Conservation (phyloP, 352 stramenopile species). For the Pythium aristosporum region DNA sequence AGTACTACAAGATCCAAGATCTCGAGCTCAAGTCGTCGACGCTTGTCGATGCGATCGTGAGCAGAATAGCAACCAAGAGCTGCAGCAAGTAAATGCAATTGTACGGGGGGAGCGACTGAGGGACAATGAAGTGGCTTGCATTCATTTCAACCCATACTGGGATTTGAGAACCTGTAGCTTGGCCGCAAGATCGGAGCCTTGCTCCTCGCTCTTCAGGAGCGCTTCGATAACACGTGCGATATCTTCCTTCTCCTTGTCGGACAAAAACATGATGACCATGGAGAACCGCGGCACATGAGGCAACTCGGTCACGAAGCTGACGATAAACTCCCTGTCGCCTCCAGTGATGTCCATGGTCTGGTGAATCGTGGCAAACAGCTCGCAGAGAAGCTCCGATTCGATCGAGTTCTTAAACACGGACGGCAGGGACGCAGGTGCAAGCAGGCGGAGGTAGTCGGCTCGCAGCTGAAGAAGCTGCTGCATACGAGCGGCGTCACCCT, state of each 20-base stretch:
- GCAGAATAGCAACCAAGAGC: constrained; percentile 87
- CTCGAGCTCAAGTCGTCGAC: constrained; percentile 62
- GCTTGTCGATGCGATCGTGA: constrained; percentile 65
- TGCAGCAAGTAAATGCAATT: constrained; percentile 64
- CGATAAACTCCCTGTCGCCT: constrained; percentile 26
- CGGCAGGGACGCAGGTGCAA: constrained; percentile 35
- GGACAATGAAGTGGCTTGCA: neutral
- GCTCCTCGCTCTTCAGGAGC: constrained; percentile 11
- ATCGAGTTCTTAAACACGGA: constrained; percentile 74
- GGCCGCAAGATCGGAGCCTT: constrained; percentile 4
- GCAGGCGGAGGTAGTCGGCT: constrained; percentile 45
- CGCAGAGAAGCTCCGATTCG: constrained; percentile 72
- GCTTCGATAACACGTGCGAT: constrained; percentile 43
- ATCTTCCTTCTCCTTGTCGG: constrained; percentile 55
- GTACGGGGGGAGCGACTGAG: neutral
- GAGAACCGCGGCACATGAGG: constrained; percentile 63
- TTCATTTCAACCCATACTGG: constrained; percentile 47
- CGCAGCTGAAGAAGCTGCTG: constrained; percentile 40
- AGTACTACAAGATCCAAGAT: constrained; percentile 87
- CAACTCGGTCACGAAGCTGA: constrained; percentile 41
- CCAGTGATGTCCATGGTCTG: constrained; percentile 31
- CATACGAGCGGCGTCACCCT: constrained; percentile 34
- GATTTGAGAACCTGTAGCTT: constrained; percentile 37
- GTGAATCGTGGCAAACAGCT: constrained; percentile 40
- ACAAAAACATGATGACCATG: constrained; percentile 84